Percentiles rank a stretch among this genome's conserved stretches.
Conservation (phyloP, 192 early-diverging fungal genomes). For the Coemansia sp. region DNA sequence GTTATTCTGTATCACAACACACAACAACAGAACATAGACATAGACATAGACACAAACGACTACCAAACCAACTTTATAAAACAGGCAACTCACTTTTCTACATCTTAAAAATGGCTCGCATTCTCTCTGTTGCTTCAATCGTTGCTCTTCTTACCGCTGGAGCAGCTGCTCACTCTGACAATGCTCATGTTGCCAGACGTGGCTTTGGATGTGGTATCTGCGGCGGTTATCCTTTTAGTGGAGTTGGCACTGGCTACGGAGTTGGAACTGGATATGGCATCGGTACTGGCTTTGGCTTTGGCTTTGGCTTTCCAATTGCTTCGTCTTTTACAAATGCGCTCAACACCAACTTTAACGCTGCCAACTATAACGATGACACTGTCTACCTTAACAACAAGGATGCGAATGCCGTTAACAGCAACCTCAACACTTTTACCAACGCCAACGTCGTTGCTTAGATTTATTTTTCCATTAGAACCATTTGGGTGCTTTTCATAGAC, state of each 20-base stretch:
- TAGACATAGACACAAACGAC: background rate
- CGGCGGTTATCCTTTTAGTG: background rate
- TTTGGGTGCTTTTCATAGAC: too few relatives aligned
- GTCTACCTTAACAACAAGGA: constrained; percentile 17
- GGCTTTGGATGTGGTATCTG: background rate
- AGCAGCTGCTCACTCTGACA: background rate
- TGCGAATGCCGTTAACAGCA: constrained; percentile 11
- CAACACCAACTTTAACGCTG: constrained; percentile 9
- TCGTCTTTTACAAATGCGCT: constrained; percentile 14
- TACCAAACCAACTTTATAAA: background rate
- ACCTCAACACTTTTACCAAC: constrained; percentile 77
- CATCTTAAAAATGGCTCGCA: background rate
- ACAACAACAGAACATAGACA: background rate
- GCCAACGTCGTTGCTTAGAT: constrained; percentile 65
- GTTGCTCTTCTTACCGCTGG: background rate
- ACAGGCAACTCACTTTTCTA: background rate
- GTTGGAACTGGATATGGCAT: background rate
- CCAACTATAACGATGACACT: constrained; percentile 22
- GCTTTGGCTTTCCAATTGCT: constrained; percentile 16
- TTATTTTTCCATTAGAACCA: too few relatives aligned
- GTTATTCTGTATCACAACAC: background rate
- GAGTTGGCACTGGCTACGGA: background rate
- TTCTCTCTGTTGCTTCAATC: background rate
- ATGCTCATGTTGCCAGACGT: background rate
- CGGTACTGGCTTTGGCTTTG: constrained; percentile 1